Conservation (phyloP, 1,139 yeast species). For the Yamadazyma trypodendri region DNA sequence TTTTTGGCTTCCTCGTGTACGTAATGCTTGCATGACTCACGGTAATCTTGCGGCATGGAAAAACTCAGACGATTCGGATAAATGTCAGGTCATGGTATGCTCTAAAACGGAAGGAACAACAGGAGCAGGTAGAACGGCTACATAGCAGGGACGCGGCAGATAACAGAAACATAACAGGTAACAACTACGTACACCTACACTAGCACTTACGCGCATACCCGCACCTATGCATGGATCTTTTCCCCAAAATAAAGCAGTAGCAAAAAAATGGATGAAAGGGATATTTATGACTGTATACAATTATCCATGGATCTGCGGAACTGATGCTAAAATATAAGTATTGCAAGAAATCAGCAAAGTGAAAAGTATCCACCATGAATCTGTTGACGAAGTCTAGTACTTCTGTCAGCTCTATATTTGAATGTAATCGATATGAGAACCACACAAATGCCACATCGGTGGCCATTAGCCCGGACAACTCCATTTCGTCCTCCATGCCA, state of each 20-base stretch:
- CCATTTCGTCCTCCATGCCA: constrained; percentile 1
- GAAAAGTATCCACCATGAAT: background rate
- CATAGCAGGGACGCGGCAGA: too few relatives aligned
- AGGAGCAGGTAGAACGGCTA: too few relatives aligned
- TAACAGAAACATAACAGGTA: too few relatives aligned
- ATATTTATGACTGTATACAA: background rate
- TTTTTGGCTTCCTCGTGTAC: too few relatives aligned
- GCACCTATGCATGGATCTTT: too few relatives aligned
- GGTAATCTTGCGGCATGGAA: background rate
- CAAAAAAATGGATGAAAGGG: background rate
- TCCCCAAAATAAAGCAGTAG: too few relatives aligned
- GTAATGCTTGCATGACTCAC: background rate
- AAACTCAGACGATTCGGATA: background rate
- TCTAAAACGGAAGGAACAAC: too few relatives aligned
- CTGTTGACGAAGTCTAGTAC: constrained; percentile 3
- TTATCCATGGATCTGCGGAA: background rate
- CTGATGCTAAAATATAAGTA: background rate
- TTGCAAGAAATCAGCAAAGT: too few relatives aligned
- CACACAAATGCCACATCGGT: constrained; percentile 8
- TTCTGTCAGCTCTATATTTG: constrained; percentile 9
- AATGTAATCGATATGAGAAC: background rate
- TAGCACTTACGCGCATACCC: too few relatives aligned
- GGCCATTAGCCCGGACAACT: constrained; percentile 9
- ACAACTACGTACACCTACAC: background rate
- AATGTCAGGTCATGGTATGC: background rate